Conservation (phyloP, 139 green algal species). For the Nannochloris sp. region DNA sequence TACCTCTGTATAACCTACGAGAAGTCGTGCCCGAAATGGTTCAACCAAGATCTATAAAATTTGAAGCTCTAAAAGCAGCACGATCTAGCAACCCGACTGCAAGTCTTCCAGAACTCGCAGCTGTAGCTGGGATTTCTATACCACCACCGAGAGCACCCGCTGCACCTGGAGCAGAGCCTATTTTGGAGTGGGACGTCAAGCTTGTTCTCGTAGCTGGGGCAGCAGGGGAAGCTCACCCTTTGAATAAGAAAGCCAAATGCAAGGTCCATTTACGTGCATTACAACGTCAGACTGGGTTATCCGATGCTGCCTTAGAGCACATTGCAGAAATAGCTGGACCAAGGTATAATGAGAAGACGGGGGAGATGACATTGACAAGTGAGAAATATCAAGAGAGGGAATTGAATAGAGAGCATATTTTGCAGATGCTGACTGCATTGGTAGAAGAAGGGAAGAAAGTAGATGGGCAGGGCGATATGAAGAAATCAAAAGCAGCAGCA, state of each 20-base stretch:
- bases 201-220: constrained; percentile 19
- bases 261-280: constrained; percentile 36
- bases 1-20: constrained; percentile 38
- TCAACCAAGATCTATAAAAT: neutral
- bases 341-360: constrained; percentile 39
- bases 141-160: neutral
- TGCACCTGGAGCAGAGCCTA: constrained; percentile 11
- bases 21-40: constrained; percentile 18
- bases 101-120: neutral
- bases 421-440: constrained; percentile 15
- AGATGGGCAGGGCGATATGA: too few species aligned
- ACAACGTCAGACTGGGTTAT: constrained; percentile 34
- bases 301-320: constrained; percentile 34
- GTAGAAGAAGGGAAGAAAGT: constrained; percentile 21
- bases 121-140: neutral
- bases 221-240: constrained; percentile 23
- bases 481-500: too few species aligned
- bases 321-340: constrained; percentile 34
- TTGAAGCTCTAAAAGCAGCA: neutral
- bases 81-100: neutral
- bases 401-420: constrained; percentile 33
- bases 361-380: constrained; percentile 28
- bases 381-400: constrained; percentile 26
- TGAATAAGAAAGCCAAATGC: constrained; percentile 35
- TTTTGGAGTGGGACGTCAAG: constrained; percentile 33